Conservation (phyloP, 305 asterid genomes). For the Andrographis paniculata region DNA sequence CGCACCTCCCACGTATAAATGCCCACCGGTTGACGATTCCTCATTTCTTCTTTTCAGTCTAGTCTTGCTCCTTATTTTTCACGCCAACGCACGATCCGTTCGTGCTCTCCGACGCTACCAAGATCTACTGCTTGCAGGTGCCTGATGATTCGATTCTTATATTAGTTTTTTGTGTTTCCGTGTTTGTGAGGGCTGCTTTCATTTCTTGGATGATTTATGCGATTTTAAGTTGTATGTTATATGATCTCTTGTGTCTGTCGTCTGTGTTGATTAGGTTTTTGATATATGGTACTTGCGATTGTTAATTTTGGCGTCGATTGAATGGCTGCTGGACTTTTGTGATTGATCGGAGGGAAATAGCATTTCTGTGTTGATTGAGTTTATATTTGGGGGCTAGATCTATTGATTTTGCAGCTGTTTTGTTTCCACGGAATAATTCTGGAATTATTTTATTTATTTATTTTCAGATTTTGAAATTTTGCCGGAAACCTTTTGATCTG, state of each 20-base stretch:
- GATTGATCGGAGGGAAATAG: background rate
- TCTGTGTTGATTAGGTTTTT: background rate
- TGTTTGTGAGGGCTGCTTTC: slow-evolving; percentile 14
- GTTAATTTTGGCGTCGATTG: background rate
- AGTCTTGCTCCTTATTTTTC: slow-evolving; percentile 17
- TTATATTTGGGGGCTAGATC: too few species aligned
- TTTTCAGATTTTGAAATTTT: too few species aligned
- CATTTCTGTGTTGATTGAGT: slow-evolving; percentile 10
- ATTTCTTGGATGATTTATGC: slow-evolving; percentile 10
- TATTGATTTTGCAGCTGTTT: slow-evolving; percentile 2
- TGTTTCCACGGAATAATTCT: too few species aligned
- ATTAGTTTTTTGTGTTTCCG: background rate
- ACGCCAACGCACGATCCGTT: slow-evolving; percentile 10
- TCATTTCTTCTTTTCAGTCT: too few species aligned
- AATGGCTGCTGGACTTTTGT: background rate
- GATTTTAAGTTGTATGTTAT: slow-evolving; percentile 9
- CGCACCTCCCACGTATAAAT: too few species aligned
- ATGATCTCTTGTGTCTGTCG: too few species aligned
- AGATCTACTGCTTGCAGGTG: slow-evolving; percentile 29
- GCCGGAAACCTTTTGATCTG: too few species aligned
- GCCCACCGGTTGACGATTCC: too few species aligned
- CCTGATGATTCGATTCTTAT: slow-evolving; percentile 6
- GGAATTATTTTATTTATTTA: too few species aligned
- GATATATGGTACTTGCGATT: slow-evolving; percentile 14
- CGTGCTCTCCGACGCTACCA: slow-evolving; percentile 12